These are phyloP conservation scores for Leishmania mexicana DNA, from an alignment of 208 protist species.

Conservation along the genomic window DNA sequence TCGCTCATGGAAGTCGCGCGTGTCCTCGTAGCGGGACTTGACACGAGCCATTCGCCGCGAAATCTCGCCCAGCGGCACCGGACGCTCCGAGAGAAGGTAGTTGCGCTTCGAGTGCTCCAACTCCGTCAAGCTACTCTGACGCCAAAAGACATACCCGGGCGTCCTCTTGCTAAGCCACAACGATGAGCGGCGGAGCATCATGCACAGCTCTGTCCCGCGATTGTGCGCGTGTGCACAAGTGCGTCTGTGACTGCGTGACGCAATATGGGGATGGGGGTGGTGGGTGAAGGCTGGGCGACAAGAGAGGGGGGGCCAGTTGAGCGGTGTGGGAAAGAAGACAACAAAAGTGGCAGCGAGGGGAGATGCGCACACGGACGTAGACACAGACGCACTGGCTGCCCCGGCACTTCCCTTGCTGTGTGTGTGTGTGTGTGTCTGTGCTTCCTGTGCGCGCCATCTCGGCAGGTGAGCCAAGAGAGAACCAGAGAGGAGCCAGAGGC, in stretches of 20 bases:
- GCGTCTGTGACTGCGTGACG: constrained; percentile 5
- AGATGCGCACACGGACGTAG: background rate
- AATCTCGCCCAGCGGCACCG: constrained; percentile 81
- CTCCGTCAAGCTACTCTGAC: constrained; percentile 75
- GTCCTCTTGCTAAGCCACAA: constrained; percentile 63
- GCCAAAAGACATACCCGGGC: constrained; percentile 92
- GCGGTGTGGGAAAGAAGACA: background rate
- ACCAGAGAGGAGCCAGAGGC: background rate
- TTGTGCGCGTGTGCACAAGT: background rate
- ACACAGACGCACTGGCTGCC: background rate
- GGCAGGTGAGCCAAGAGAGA: background rate
- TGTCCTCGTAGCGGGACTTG: constrained; percentile 75
- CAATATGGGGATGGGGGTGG: background rate
- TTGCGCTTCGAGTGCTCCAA: constrained; percentile 78
- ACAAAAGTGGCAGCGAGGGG: background rate
- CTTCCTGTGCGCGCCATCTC: background rate
- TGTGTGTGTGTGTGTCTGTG: background rate
- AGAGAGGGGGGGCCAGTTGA: constrained; percentile 7
- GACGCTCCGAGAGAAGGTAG: constrained; percentile 75
- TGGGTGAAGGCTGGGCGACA: background rate
- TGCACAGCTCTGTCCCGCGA: background rate
- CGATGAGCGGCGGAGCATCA: constrained; percentile 39
- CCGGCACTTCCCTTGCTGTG: background rate
- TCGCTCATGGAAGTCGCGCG: constrained; percentile 80
- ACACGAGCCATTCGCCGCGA: constrained; percentile 84